Evolutionary conservation across 208 protist genomes (phyloP), one percentile per base, ranked within the genome.

Genomic region (Wallacemonas sp.): DNA sequence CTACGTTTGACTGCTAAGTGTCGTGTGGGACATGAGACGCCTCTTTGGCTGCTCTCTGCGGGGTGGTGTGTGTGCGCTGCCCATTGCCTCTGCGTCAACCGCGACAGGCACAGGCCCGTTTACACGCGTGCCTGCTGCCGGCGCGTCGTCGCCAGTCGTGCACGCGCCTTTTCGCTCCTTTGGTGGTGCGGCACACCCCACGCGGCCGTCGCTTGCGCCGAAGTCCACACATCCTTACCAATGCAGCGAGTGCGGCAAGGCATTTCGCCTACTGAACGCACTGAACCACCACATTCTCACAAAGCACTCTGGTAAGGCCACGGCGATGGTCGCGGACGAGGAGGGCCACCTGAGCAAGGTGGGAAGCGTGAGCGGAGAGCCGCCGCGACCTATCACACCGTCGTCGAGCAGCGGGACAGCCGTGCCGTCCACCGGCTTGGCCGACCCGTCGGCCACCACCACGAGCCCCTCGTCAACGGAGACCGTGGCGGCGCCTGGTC

Each of bases 271-370:
- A 39, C 71, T 93, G 12, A 93, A 93, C 65, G 91, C 91, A 0
- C 75, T 96, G 1, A 87, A 92, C 32, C 91, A 96, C 65, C 91
- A 96, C 76, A 93, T 96, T 41, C 76, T 91, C 68, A 93, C 91
- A 9, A 85, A 84, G 19, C 91, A 96, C 74, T 81, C 68, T 19
- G 89, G 87, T 24, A 50, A 79, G 3, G 89, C 89, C 0, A 89
- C 80, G 64, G 79, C 85, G 1, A 67, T 95, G 48, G 38, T 85
- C 33, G 54, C 41, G 9, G 67, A 73, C 30, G 76, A 59, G 36
- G 82, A 83, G 22, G 89, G 89, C 5, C 77, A 71, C 59, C 42
- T 92, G 24, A 71, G 79, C 46, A 80, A 78, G 48, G 74, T 91
- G 0, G 58, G 46, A 33, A 52, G 57, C 19, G 50, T 45, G 19